Percentiles rank a stretch among this genome's conserved stretches.
These are phyloP conservation scores for Clavispora fructus DNA, from an alignment of 805 yeast species.

Conservation along the genomic window DNA sequence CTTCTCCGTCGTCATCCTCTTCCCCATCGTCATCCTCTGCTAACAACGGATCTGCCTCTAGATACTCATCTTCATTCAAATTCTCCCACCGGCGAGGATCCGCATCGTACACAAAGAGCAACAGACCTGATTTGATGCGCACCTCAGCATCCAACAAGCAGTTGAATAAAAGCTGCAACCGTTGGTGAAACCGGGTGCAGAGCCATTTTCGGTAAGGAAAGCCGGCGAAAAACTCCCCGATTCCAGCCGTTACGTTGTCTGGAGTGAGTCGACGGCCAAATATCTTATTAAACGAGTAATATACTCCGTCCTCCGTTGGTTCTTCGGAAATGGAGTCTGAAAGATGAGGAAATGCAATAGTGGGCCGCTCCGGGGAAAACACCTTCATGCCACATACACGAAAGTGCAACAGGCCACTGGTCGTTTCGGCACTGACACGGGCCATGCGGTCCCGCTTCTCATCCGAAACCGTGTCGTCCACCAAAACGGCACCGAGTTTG, in stretches of 20 bases:
- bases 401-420: constrained; percentile 71
- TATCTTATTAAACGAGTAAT: constrained; percentile 53
- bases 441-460: constrained; percentile 62
- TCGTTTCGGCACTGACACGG: constrained; percentile 63
- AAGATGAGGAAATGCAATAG: constrained; percentile 11
- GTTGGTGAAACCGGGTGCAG: constrained; percentile 42
- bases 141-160: constrained; percentile 60
- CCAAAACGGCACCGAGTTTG: constrained; percentile 68
- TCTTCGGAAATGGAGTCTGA: constrained; percentile 11
- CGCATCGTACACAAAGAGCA: constrained; percentile 70
- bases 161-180: constrained; percentile 63
- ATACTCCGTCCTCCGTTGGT: constrained; percentile 28
- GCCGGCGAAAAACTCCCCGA: constrained; percentile 43
- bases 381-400: constrained; percentile 86
- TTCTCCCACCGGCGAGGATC: constrained; percentile 50
- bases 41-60: constrained; percentile 23
- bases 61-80: constrained; percentile 8
- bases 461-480: constrained; percentile 45
- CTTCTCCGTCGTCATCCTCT: constrained; percentile 22
- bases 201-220: constrained; percentile 25
- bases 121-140: constrained; percentile 64
- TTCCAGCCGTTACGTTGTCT: constrained; percentile 39
- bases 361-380: background rate
- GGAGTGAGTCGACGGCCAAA: constrained; percentile 61
- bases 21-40: constrained; percentile 14